Evolutionary conservation across 106 monocot genomes (phyloP).

Genomic region (Dioscorea alata): DNA sequence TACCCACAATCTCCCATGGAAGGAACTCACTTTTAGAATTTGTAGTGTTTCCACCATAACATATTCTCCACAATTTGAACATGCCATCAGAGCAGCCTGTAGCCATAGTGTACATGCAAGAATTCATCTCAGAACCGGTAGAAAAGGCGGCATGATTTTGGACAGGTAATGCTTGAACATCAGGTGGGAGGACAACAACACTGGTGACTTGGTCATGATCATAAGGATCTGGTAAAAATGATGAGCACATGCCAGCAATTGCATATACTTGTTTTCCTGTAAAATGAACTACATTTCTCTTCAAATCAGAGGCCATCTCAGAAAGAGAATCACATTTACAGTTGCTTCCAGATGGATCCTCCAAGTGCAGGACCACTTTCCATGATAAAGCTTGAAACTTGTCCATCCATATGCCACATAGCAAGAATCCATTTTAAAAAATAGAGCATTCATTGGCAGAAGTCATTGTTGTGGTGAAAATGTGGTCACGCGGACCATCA

Average conservation of each 20-base stretch:
- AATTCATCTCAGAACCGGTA: slow-evolving; percentile 3
- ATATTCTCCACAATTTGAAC: slow-evolving; percentile 81
- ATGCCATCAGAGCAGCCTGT: slow-evolving; percentile 79
- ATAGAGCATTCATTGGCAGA: slow-evolving; percentile 26
- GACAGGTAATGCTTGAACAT: slow-evolving; percentile 17
- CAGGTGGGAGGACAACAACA: slow-evolving; percentile 38
- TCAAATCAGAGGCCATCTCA: slow-evolving; percentile 2
- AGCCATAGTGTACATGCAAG: slow-evolving; percentile 50
- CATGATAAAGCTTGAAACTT: slow-evolving; percentile 64
- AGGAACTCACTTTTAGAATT: slow-evolving; percentile 20
- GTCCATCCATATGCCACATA: slow-evolving; percentile 57
- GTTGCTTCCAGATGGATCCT: slow-evolving; percentile 24
- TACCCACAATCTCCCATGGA: slow-evolving; percentile 74
- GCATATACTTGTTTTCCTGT: slow-evolving; percentile 31
- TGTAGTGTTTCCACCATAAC: slow-evolving; percentile 8
- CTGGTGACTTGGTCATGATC: slow-evolving; percentile 31
- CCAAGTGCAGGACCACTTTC: slow-evolving; percentile 59
- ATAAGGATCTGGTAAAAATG: slow-evolving; percentile 33
- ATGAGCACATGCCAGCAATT: slow-evolving; percentile 24
- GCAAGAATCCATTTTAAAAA: slow-evolving; percentile 42
- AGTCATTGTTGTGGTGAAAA: slow-evolving; percentile 45
- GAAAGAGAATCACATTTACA: slow-evolving; percentile 20
- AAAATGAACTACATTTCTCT: slow-evolving; percentile 20
- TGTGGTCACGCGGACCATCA: slow-evolving; percentile 38
- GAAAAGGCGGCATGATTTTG: slow-evolving; percentile 13